phyloP scores from a whole-genome alignment of 371 early-diverging fungal species.

The Neoconidiobolus thromboides region DNA sequence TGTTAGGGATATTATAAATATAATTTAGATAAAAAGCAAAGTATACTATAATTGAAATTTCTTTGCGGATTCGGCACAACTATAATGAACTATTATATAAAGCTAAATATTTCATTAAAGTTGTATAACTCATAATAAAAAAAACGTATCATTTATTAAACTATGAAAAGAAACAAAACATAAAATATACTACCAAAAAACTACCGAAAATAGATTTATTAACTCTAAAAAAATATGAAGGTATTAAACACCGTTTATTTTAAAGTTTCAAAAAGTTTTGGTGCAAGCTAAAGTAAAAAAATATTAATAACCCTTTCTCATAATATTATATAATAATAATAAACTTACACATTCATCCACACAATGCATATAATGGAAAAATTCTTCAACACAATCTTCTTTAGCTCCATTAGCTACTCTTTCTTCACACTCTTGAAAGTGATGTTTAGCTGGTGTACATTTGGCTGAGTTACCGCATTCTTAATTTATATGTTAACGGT shows the following conservation, averaged over 20 bases:
- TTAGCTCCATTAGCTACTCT: slow-evolving; percentile 19
- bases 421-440: slow-evolving; percentile 20
- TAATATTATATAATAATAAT: background rate
- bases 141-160: too few relatives aligned
- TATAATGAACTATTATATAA: too few relatives aligned
- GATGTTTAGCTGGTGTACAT: slow-evolving; percentile 20
- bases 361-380: slow-evolving; percentile 21
- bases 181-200: too few relatives aligned
- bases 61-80: too few relatives aligned
- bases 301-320: background rate
- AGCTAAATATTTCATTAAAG: too few relatives aligned
- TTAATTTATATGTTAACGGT: slow-evolving; percentile 4
- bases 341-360: slow-evolving; percentile 21
- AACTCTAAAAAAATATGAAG: too few relatives aligned
- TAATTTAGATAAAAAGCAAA: too few relatives aligned
- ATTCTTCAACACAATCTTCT: slow-evolving; percentile 20
- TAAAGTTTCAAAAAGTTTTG: background rate
- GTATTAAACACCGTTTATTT: background rate
- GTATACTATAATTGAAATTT: too few relatives aligned
- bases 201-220: too few relatives aligned
- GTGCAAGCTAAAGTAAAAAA: background rate
- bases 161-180: too few relatives aligned
- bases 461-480: slow-evolving; percentile 17
- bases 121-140: too few relatives aligned
- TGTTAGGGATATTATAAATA: too few relatives aligned